These are phyloP conservation scores for Cladosporium phlei DNA, from an alignment of 2,329 filamentous ascomycete species.

Conservation along the genomic window DNA sequence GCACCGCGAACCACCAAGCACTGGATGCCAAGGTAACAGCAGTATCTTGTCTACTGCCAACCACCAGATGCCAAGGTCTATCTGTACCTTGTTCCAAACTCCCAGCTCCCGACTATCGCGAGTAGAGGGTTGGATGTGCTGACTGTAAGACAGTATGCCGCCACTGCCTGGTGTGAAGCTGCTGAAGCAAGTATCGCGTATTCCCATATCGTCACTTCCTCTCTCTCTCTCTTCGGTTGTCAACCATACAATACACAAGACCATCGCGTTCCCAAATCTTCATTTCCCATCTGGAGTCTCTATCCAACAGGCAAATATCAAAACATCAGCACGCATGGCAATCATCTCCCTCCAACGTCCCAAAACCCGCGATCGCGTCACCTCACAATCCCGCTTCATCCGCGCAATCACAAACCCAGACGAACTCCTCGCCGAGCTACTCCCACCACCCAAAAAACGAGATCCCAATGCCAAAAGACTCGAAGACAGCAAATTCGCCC, in stretches of 20 bases:
- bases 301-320: not conserved
- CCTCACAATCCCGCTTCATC: slow-evolving; percentile 11
- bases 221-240: not conserved
- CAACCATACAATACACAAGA: no score
- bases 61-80: slow-evolving; percentile 7
- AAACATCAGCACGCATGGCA: not conserved
- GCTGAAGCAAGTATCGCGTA: not conserved
- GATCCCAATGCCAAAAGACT: slow-evolving; percentile 17
- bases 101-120: not conserved
- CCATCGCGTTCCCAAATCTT: no score
- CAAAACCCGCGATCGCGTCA: not conserved
- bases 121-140: not conserved
- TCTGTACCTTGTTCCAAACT: slow-evolving; percentile 4
- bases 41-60: slow-evolving; percentile 4
- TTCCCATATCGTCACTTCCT: not conserved
- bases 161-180: not conserved
- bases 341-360: not conserved
- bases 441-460: slow-evolving; percentile 13
- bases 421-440: slow-evolving; percentile 14
- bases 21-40: not conserved
- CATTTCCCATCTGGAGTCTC: not conserved
- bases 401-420: slow-evolving; percentile 15
- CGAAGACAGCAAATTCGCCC: slow-evolving; percentile 17
- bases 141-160: slow-evolving; percentile 7
- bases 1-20: not conserved